These are phyloP conservation scores for Phaeosphaeriaceae sp. DNA, from an alignment of 2,329 filamentous ascomycete species.

Conservation along the genomic window DNA sequence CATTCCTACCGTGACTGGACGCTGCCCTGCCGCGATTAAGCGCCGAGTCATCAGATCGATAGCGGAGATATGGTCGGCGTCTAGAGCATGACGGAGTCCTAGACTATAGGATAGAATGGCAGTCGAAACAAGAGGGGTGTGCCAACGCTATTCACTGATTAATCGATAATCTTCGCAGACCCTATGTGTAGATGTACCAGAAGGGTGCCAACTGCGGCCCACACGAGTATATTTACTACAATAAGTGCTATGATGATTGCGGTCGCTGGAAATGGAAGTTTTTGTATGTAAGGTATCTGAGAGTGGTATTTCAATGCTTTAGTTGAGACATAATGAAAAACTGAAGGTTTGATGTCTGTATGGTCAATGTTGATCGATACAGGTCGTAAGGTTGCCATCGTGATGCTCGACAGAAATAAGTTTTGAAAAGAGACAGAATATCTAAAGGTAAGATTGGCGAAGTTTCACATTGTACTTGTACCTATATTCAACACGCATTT, in stretches of 20 bases:
- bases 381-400: constrained; percentile 21
- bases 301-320: constrained; percentile 57
- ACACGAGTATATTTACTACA: constrained; percentile 62
- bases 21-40: constrained; percentile 82
- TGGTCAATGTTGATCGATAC: constrained; percentile 14
- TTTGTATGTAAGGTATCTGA: constrained; percentile 61
- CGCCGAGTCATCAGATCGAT: constrained; percentile 96
- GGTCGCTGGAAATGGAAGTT: constrained; percentile 63
- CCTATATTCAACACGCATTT: not conserved
- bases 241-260: constrained; percentile 63
- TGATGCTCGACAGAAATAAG: not conserved
- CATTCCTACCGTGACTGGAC: constrained; percentile 88
- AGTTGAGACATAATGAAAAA: constrained; percentile 29
- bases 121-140: constrained; percentile 72
- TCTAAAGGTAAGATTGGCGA: not conserved
- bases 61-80: constrained; percentile 91
- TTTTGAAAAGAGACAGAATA: not conserved
- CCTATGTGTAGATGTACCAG: constrained; percentile 51
- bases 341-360: constrained; percentile 21
- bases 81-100: constrained; percentile 90
- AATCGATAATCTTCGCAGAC: not conserved
- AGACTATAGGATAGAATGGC: constrained; percentile 87
- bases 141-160: constrained; percentile 33
- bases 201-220: constrained; percentile 64
- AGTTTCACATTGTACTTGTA: not conserved